Base-by-base conservation (phyloP, 768 basidiomycete genomes). In the Boletus rufocinnamomeus region DNA sequence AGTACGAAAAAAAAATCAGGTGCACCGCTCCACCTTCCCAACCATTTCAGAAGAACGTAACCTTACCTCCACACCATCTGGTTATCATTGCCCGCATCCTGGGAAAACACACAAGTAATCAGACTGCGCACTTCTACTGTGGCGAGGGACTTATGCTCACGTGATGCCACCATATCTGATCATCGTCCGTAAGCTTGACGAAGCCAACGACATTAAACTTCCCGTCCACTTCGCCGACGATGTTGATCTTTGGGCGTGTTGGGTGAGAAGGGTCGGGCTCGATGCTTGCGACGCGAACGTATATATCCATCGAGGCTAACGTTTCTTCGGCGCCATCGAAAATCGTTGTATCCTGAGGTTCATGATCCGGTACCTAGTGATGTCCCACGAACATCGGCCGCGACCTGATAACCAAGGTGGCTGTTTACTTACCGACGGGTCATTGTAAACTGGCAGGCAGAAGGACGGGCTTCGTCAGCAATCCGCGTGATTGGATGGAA, bases 151-250 rank as follows among this genome's bases (percentile, higher is more conserved):
- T 3, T 1, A 16, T 34, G 57, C 86, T 65, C 67, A 88, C 88
- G 69, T 84, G 86, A 69, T 83, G 80, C 85, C 85, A 86, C 52
- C 81, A 79, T 10, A 88, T 70, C 47, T 85, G 77, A 52, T 80
- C 74, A 54, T 89, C 86, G 0, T 77, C 74, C 0, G 83, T 83
- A 69, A 89, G 76, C 61, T 77, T 75, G 17, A 88, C 81, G 27
- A 68, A 74, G 4, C 88, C 88, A 6, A 72, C 68, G 69, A 89
- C 78, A 3, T 76, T 77, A 27, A 81, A 79, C 6, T 74, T 71
- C 5, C 78, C 76, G n/a, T 76, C 72, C 65, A 85, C 77, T 56
- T 79, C 77, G 7, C 86, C 87, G 8, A 67, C 67, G 59, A 86
- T 84, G 40, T 81, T 72, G 41, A 89, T 80, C 30, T 75, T 74